Conservation (phyloP, 208 protist genomes). For the Herpetomonas tarakana region DNA sequence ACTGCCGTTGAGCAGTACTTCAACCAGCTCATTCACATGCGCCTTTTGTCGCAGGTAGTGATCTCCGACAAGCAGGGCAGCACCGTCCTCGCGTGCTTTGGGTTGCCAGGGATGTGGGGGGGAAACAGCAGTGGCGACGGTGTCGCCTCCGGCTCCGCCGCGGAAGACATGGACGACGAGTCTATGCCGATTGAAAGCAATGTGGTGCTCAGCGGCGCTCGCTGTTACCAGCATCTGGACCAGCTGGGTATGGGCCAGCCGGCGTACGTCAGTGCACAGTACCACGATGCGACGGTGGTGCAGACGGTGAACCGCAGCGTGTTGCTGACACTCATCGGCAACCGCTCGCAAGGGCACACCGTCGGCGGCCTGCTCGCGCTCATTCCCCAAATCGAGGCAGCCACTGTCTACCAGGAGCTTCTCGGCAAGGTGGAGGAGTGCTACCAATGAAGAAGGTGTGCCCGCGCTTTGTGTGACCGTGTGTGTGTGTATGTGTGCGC, state of each 20-base stretch:
- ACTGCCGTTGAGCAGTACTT: constrained; percentile 87
- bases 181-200: constrained; percentile 68
- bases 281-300: constrained; percentile 76
- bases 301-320: constrained; percentile 61
- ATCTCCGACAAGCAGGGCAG: constrained; percentile 80
- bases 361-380: constrained; percentile 73
- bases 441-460: constrained; percentile 13
- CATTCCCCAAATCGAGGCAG: constrained; percentile 47
- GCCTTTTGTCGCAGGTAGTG: constrained; percentile 69
- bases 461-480: background rate
- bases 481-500: background rate
- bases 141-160: background rate
- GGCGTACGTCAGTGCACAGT: constrained; percentile 76
- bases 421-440: constrained; percentile 22
- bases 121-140: constrained; percentile 1
- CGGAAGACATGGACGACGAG: constrained; percentile 17
- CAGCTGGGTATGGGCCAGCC: constrained; percentile 68
- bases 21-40: constrained; percentile 82
- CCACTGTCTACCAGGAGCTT: constrained; percentile 17
- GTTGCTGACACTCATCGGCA: constrained; percentile 77
- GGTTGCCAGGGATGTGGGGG: constrained; percentile 4
- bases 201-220: constrained; percentile 72
- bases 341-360: constrained; percentile 73
- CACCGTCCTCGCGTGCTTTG: constrained; percentile 78
- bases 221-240: constrained; percentile 76